Percentiles rank a stretch among this genome's conserved stretches.
These are phyloP conservation scores for Oenanthe sinensis DNA, from an alignment of 129 eudicot genomes.

Conservation along the genomic window DNA sequence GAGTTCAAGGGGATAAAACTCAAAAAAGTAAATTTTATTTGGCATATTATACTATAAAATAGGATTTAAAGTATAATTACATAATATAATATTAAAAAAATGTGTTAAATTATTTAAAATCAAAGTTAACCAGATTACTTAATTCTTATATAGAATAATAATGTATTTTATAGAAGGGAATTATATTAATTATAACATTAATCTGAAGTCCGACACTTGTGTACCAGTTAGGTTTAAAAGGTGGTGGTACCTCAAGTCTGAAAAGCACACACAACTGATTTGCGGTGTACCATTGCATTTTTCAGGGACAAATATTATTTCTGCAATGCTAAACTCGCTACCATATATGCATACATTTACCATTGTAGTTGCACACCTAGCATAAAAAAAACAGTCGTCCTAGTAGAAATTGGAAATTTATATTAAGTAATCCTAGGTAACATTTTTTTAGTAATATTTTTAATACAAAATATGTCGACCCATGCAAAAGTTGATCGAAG, in stretches of 20 bases:
- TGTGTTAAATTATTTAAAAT: too few relatives aligned
- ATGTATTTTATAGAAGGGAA: not conserved
- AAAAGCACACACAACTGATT: conserved; percentile 27
- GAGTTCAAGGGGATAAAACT: too few relatives aligned
- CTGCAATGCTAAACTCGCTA: not conserved
- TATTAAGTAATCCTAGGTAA: not conserved
- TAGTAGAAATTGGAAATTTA: too few relatives aligned
- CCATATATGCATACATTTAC: not conserved
- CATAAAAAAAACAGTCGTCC: not conserved
- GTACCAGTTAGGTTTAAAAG: conserved; percentile 16
- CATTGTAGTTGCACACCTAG: not conserved
- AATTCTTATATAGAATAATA: too few relatives aligned
- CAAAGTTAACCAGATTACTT: too few relatives aligned
- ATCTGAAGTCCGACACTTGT: not conserved
- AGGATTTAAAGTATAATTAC: too few relatives aligned
- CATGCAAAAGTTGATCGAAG: too few relatives aligned
- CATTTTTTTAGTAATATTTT: too few relatives aligned
- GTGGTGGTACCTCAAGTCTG: conserved; percentile 17
- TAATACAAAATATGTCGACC: not conserved
- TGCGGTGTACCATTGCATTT: conserved; percentile 15
- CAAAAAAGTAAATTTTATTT: too few relatives aligned
- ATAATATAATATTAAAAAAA: too few relatives aligned
- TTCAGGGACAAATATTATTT: not conserved
- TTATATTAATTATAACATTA: not conserved
- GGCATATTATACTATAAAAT: too few relatives aligned